Evolutionary conservation across 305 asterid genomes (phyloP).

Genomic region (Lippia alba): DNA sequence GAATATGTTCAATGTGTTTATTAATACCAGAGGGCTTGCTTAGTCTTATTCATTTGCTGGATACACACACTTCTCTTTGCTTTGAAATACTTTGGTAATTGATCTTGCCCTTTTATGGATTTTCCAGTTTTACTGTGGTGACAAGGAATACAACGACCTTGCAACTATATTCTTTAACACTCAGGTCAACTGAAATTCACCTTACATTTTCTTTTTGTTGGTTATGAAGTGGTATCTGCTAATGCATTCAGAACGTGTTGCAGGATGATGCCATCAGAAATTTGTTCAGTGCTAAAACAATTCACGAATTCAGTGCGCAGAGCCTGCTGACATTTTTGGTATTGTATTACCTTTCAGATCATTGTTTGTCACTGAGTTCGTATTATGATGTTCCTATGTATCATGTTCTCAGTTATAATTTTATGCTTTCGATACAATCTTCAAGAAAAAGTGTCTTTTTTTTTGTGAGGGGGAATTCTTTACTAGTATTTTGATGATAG

Average conservation of each 20-base stretch:
- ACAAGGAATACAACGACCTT: conserved; percentile 91
- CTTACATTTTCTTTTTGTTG: background rate
- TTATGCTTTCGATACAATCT: background rate
- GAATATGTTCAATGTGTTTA: conserved; percentile 3
- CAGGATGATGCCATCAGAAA: conserved; percentile 99
- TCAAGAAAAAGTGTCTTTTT: background rate
- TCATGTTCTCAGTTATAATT: background rate
- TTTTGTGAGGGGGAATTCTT: background rate
- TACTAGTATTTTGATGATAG: background rate
- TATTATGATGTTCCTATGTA: conserved; percentile 12
- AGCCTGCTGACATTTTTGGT: conserved; percentile 94
- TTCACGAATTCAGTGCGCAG: conserved; percentile 90
- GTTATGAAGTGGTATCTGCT: conserved; percentile 31
- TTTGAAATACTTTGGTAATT: conserved; percentile 28
- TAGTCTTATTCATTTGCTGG: conserved; percentile 15
- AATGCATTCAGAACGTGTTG: conserved; percentile 38
- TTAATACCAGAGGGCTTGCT: conserved; percentile 7
- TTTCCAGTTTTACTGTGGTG: conserved; percentile 80
- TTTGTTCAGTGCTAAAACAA: conserved; percentile 95
- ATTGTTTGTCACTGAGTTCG: conserved; percentile 11
- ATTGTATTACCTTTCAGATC: conserved; percentile 31
- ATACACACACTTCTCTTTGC: conserved; percentile 18
- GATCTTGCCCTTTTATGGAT: conserved; percentile 28
- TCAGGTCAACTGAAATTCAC: conserved; percentile 60
- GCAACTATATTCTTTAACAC: conserved; percentile 98